Conservation (phyloP, 306 rosid species). For the Cicer chorassanicum region DNA sequence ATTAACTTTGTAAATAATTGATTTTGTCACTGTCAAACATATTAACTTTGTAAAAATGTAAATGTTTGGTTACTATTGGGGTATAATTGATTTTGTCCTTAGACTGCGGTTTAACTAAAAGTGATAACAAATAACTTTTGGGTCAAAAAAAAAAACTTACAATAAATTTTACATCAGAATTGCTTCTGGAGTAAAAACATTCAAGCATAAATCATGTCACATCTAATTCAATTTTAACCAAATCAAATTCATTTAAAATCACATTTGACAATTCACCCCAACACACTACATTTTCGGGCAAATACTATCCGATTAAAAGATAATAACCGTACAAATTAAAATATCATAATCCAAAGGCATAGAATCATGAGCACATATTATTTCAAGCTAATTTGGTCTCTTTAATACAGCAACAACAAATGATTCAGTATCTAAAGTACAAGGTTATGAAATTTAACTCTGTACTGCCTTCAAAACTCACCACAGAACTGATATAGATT, state of each 20-base stretch:
- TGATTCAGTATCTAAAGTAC: neutral
- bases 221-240: neutral
- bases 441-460: neutral
- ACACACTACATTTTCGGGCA: neutral
- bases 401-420: neutral
- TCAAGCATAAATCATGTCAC: neutral
- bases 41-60: too few species aligned
- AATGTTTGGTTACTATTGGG: neutral
- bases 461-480: neutral
- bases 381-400: constrained; percentile 24
- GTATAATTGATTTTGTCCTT: neutral
- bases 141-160: neutral
- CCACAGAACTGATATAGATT: neutral
- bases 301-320: neutral
- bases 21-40: too few species aligned
- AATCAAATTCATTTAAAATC: neutral
- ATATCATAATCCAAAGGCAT: neutral
- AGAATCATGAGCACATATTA: neutral
- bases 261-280: neutral
- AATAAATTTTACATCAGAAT: neutral
- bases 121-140: neutral
- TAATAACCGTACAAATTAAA: constrained; percentile 1
- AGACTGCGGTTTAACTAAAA: neutral
- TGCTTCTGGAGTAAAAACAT: neutral
- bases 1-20: too few species aligned